Evolutionary conservation across 2,329 filamentous ascomycete species (phyloP).

Genomic region (Clarireedia hainanense): DNA sequence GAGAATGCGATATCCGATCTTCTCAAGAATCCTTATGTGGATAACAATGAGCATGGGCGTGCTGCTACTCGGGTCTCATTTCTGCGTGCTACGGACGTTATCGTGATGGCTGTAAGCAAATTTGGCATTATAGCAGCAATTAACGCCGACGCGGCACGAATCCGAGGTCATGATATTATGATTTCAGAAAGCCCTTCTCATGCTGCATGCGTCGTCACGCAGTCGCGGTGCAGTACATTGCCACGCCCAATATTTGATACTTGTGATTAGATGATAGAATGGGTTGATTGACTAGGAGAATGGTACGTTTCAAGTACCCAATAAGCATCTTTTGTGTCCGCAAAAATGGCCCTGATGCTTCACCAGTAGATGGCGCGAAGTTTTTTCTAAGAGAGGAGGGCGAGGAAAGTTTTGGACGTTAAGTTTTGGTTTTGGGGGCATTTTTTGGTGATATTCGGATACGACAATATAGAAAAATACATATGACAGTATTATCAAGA

Average conservation of each 20-base stretch:
- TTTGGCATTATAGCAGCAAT: no score
- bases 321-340: constrained; percentile 49
- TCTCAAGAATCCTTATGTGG: no score
- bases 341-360: constrained; percentile 45
- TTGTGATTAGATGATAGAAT: background rate
- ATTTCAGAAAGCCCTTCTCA: no score
- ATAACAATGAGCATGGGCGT: no score
- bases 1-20: no score
- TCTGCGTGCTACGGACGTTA: no score
- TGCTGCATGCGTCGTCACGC: no score
- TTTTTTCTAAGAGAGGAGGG: constrained; percentile 48
- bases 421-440: constrained; percentile 36
- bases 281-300: constrained; percentile 41
- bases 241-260: background rate
- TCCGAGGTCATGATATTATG: no score
- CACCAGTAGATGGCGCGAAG: constrained; percentile 45
- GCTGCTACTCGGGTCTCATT: no score
- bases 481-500: background rate
- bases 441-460: constrained; percentile 18
- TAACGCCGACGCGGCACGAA: no score
- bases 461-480: background rate
- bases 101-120: no score
- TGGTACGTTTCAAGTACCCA: constrained; percentile 58
- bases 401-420: constrained; percentile 52
- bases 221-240: no score